These are phyloP conservation scores for Gomphus bonarii DNA, from an alignment of 1,284 basidiomycete genomes.

Conservation along the genomic window DNA sequence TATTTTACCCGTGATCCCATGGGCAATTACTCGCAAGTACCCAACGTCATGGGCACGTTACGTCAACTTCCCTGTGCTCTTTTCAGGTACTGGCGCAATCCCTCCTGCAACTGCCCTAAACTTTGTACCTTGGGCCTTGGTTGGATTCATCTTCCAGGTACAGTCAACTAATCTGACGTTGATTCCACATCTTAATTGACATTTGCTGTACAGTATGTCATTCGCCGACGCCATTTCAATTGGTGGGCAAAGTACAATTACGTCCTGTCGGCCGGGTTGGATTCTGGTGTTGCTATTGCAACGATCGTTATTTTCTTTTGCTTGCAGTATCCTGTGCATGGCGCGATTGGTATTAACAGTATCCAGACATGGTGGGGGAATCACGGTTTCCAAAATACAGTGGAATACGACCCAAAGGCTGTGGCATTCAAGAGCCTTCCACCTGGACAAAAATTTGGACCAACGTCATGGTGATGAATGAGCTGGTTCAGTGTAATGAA, in stretches of 20 bases:
- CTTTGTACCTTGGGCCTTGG: slow-evolving; percentile 47
- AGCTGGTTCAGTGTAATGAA: neutral
- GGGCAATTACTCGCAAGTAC: slow-evolving; percentile 25
- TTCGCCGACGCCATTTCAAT: slow-evolving; percentile 47
- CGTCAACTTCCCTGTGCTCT: slow-evolving; percentile 46
- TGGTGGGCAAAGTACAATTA: slow-evolving; percentile 71
- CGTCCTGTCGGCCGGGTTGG: slow-evolving; percentile 48
- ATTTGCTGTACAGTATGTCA: slow-evolving; percentile 34
- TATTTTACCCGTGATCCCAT: slow-evolving; percentile 30
- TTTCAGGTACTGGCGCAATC: slow-evolving; percentile 42
- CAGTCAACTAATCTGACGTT: neutral
- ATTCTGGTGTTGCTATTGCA: slow-evolving; percentile 48
- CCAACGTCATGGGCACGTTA: slow-evolving; percentile 35
- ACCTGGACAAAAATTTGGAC: neutral
- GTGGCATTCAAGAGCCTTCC: neutral
- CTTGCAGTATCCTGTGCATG: slow-evolving; percentile 54
- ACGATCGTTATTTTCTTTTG: slow-evolving; percentile 56
- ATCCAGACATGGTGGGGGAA: slow-evolving; percentile 69
- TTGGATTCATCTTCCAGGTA: slow-evolving; percentile 46
- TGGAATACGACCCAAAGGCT: neutral
- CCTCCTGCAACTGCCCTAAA: slow-evolving; percentile 48
- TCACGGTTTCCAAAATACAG: slow-evolving; percentile 1
- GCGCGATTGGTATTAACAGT: slow-evolving; percentile 43
- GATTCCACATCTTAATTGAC: neutral
- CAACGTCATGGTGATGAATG: neutral